These are phyloP conservation scores for Malus hybrid DNA, from an alignment of 331 rosid species.

Conservation along the genomic window DNA sequence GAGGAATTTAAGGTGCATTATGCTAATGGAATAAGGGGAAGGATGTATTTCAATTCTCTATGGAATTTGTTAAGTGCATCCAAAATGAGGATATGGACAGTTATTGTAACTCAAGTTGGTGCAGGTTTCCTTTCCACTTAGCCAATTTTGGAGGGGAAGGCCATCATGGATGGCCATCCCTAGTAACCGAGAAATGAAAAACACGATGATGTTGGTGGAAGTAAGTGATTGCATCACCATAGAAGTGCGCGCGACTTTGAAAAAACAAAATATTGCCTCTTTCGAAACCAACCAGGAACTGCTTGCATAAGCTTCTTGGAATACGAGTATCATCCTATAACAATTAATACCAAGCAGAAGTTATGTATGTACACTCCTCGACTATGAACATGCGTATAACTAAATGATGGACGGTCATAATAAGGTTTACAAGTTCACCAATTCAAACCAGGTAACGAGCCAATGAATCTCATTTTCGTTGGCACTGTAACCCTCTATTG, in stretches of 20 bases:
- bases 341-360: too few species aligned
- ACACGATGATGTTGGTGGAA: slow-evolving; percentile 10
- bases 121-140: slow-evolving; percentile 15
- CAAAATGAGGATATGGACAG: not conserved
- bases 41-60: too few species aligned
- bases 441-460: too few species aligned
- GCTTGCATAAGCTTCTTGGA: not conserved
- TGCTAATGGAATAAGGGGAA: not conserved
- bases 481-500: too few species aligned
- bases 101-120: slow-evolving; percentile 20
- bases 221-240: slow-evolving; percentile 7
- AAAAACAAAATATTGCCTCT: slow-evolving; percentile 5
- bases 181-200: not conserved
- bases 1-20: not conserved
- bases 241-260: slow-evolving; percentile 6
- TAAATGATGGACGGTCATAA: too few species aligned
- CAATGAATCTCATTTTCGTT: too few species aligned
- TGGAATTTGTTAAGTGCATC: too few species aligned
- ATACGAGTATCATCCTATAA: too few species aligned
- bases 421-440: too few species aligned
- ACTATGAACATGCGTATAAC: too few species aligned
- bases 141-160: slow-evolving; percentile 21
- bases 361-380: too few species aligned
- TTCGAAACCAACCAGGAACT: not conserved
- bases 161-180: slow-evolving; percentile 15